These are phyloP conservation scores for Aspergillus viridinutans DNA, from an alignment of 2,329 filamentous ascomycete species.

Conservation along the genomic window DNA sequence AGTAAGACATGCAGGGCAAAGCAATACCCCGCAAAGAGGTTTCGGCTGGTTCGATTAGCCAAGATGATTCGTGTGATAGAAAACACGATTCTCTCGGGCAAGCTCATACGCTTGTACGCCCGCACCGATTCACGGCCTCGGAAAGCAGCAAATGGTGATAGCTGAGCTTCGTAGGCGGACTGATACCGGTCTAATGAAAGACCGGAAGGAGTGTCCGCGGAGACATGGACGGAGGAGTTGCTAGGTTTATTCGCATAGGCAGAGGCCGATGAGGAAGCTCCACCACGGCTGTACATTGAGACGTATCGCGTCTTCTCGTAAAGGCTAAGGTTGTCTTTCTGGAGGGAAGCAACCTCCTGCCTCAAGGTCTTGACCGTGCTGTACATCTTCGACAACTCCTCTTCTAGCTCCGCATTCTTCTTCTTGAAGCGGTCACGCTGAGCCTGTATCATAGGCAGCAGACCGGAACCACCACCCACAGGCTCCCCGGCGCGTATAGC, in stretches of 20 bases:
- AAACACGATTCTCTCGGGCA: constrained; percentile 86
- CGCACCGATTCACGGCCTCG: constrained; percentile 86
- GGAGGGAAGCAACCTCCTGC: constrained; percentile 84
- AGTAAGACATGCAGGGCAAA: constrained; percentile 82
- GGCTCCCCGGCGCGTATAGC: constrained; percentile 61
- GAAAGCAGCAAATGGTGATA: constrained; percentile 94
- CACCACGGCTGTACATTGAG: constrained; percentile 79
- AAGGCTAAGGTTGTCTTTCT: constrained; percentile 91
- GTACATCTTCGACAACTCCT: constrained; percentile 81
- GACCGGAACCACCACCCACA: constrained; percentile 73
- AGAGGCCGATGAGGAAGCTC: constrained; percentile 60
- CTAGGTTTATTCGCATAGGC: constrained; percentile 64
- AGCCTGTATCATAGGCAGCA: constrained; percentile 95
- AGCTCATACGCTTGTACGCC: constrained; percentile 87
- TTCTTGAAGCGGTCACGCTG: constrained; percentile 98
- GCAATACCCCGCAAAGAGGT: constrained; percentile 90
- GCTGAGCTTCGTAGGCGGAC: constrained; percentile 88
- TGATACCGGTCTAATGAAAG: constrained; percentile 78
- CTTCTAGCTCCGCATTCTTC: constrained; percentile 84
- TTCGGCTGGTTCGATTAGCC: constrained; percentile 83
- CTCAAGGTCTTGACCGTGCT: constrained; percentile 77
- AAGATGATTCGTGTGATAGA: constrained; percentile 87
- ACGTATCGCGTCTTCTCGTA: constrained; percentile 98
- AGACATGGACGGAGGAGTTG: constrained; percentile 64
- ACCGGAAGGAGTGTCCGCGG: constrained; percentile 57